These are phyloP conservation scores for Colletotrichum gigasporum DNA, from an alignment of 2,329 filamentous ascomycete species.

Conservation along the genomic window DNA sequence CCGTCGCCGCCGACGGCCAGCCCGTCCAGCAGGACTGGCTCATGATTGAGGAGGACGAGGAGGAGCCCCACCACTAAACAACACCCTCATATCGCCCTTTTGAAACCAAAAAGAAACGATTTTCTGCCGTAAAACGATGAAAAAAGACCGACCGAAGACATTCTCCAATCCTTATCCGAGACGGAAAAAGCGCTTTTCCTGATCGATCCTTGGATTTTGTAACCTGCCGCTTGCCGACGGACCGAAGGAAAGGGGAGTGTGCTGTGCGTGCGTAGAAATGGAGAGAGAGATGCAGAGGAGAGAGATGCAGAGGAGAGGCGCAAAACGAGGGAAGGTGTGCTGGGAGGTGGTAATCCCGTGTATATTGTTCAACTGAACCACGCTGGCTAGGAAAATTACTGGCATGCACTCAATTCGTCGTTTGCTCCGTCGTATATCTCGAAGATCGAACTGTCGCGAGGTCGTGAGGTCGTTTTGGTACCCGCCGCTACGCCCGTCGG, in stretches of 20 bases:
- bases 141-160: conserved; percentile 10
- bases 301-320: background rate
- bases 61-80: conserved; percentile 58
- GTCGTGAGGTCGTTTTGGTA: background rate
- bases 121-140: too few relatives aligned
- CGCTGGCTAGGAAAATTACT: conserved; percentile 29
- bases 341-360: conserved; percentile 44
- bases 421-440: background rate
- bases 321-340: conserved; percentile 28
- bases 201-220: background rate
- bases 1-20: conserved; percentile 66
- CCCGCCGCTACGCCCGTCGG: too few relatives aligned
- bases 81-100: conserved; percentile 1
- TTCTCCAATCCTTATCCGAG: background rate
- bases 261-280: background rate
- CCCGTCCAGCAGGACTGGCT: conserved; percentile 78
- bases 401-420: conserved; percentile 8
- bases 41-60: conserved; percentile 78
- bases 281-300: background rate
- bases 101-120: too few relatives aligned
- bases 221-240: conserved; percentile 20
- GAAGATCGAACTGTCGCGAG: background rate
- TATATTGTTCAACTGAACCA: conserved; percentile 45
- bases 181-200: conserved; percentile 26
- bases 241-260: conserved; percentile 17